Evolutionary conservation across 1,139 yeast genomes (phyloP), one percentile per base, ranked within the genome.

Genomic region (Candida gigantensis): DNA sequence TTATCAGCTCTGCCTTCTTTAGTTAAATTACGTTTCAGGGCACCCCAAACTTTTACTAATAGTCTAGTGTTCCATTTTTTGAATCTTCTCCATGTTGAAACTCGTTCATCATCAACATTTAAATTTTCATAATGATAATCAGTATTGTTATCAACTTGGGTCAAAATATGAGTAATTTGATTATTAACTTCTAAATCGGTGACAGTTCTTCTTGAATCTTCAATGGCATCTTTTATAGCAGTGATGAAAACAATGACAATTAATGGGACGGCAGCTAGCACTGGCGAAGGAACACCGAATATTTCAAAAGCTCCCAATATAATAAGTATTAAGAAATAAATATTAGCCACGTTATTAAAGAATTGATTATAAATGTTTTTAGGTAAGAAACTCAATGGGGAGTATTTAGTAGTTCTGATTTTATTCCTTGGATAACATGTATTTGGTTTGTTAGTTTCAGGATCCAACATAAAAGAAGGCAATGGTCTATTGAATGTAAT

Each of bases 401-500:
- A 77, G 50, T 77, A 78, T 54, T 76, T 77, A 5, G 84, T 76
- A 4, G 83, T 77, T 57, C 82, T 66, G 40, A 77, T 73, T 51
- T 77, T 77, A 53, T 77, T 78, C 47, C 81, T 60, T 11, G 79
- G 72, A 45, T 73, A 77, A 14, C 50, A 43, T 1, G 54, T 51
- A 10, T 35, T 41, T 3, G 72, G 60, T 19, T 54, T 49, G 10
- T 68, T 65, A 1, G 69, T 53, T 38, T 62, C 62, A 1, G 68
- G 68, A 47, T 84, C 85, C 13, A 79, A 42, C 55, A 71, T 63
- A 19, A 81, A 78, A 3, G 66, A 67, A 0, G 96, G 96, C 35
- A 90, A 65, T 2, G 77, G 74, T 56, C 77, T 60, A 60, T 89
- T 89, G 69, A 83, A 76, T 43, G 77, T 88, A 20, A 86, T 65